Percentiles rank a stretch among this genome's conserved stretches.
phyloP scores from a whole-genome alignment of 352 stramenopile genomes.

The Nothophytophthora sp. region DNA sequence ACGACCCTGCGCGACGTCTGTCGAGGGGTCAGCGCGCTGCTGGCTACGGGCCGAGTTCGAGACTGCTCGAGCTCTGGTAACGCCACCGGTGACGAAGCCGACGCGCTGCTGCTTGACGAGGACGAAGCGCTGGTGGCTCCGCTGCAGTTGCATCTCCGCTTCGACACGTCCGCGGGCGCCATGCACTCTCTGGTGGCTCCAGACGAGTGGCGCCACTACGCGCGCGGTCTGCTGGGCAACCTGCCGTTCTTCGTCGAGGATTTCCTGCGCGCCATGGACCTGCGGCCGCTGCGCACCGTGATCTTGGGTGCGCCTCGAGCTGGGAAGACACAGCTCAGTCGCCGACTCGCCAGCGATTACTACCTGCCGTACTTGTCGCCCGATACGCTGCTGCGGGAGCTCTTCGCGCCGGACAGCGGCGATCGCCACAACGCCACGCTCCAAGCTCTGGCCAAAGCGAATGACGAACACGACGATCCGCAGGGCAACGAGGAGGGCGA shows the following conservation, averaged over 20 bases:
- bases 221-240: conserved; percentile 60
- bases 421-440: conserved; percentile 15
- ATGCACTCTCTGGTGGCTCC: conserved; percentile 56
- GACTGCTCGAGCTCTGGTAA: conserved; percentile 23
- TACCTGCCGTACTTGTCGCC: conserved; percentile 68
- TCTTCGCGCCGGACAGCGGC: conserved; percentile 31
- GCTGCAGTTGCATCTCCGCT: conserved; percentile 75
- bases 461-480: too few species aligned
- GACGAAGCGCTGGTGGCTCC: conserved; percentile 53
- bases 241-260: conserved; percentile 69
- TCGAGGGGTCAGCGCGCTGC: conserved; percentile 52
- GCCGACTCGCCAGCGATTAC: conserved; percentile 65
- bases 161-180: conserved; percentile 51
- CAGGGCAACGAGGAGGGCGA: conserved; percentile 1
- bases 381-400: conserved; percentile 42
- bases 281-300: conserved; percentile 71
- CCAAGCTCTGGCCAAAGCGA: conserved; percentile 2
- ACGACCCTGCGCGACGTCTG: conserved; percentile 70
- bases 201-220: conserved; percentile 74
- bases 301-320: conserved; percentile 66
- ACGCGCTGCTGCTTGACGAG: conserved; percentile 60
- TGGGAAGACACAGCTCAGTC: conserved; percentile 64
- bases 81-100: conserved; percentile 40
- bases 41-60: conserved; percentile 50
- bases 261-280: conserved; percentile 74